These are phyloP conservation scores for Calvatia gigantea DNA, from an alignment of 768 basidiomycete species.

Conservation along the genomic window DNA sequence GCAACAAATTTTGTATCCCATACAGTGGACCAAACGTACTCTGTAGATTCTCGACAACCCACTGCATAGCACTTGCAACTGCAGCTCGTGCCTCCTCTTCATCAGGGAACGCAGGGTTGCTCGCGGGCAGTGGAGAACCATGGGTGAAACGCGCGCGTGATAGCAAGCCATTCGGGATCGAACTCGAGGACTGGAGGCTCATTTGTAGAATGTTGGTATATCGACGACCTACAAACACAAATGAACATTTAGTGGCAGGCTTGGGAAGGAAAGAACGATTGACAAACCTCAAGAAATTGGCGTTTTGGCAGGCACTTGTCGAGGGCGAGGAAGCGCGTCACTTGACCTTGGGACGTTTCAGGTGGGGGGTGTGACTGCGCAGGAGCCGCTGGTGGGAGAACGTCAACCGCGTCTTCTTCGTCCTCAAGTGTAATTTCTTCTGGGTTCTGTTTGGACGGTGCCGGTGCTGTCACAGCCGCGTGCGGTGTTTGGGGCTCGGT, in stretches of 20 bases:
- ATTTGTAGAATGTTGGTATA: conserved; percentile 25
- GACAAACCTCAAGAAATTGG: conserved; percentile 74
- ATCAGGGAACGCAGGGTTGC: conserved; percentile 60
- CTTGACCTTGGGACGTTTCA: conserved; percentile 17
- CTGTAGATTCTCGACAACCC: conserved; percentile 62
- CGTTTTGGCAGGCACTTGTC: conserved; percentile 83
- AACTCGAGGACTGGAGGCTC: conserved; percentile 46
- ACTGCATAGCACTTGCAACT: conserved; percentile 57
- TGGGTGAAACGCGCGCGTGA: conserved; percentile 82
- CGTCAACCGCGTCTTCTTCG: conserved; percentile 40
- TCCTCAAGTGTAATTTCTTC: conserved; percentile 51
- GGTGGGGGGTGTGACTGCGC: neutral
- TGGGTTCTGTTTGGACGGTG: conserved; percentile 29
- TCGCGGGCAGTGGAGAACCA: conserved; percentile 55
- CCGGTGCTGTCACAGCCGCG: neutral
- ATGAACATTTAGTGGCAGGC: no score
- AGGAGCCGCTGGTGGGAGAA: conserved; percentile 26
- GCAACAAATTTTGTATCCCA: neutral
- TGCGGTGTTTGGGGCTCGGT: neutral
- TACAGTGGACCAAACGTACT: neutral
- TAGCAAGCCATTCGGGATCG: conserved; percentile 93
- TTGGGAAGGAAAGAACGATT: neutral
- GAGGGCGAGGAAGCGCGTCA: conserved; percentile 83
- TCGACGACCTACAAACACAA: conserved; percentile 60
- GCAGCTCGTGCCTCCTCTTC: conserved; percentile 46